These are phyloP conservation scores for Torulaspora pretoriensis DNA, from an alignment of 1,139 yeast genomes.

Conservation along the genomic window DNA sequence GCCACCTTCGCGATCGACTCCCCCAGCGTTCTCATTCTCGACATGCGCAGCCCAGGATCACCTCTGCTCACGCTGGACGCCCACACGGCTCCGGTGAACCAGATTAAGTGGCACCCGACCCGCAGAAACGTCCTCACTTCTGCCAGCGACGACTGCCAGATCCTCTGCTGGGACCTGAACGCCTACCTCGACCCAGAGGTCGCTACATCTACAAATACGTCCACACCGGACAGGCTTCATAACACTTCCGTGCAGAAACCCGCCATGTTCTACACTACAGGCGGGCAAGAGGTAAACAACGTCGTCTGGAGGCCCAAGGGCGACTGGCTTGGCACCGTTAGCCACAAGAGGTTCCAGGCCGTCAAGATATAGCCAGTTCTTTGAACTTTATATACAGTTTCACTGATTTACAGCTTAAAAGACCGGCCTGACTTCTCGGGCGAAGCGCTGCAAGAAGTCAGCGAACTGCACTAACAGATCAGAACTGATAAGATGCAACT, in stretches of 20 bases:
- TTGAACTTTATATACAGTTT: neutral
- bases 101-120: conserved; percentile 80
- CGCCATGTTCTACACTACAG: conserved; percentile 28
- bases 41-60: conserved; percentile 82
- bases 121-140: conserved; percentile 59
- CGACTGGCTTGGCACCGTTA: conserved; percentile 76
- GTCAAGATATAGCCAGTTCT: conserved; percentile 41
- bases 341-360: conserved; percentile 79
- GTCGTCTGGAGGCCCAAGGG: conserved; percentile 59
- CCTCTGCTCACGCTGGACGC: conserved; percentile 69
- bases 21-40: conserved; percentile 63
- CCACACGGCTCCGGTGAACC: conserved; percentile 64
- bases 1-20: conserved; percentile 79
- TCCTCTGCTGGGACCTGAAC: conserved; percentile 75
- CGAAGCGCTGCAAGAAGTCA: conserved; percentile 4
- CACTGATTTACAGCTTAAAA: neutral
- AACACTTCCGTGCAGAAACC: conserved; percentile 3
- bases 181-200: neutral
- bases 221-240: neutral
- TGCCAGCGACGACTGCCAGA: conserved; percentile 91
- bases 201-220: neutral
- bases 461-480: conserved; percentile 9
- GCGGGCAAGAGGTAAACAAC: conserved; percentile 55
- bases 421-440: conserved; percentile 7
- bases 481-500: conserved; percentile 4